Percentiles rank a stretch among this genome's conserved stretches.
Conservation (phyloP, 2,329 filamentous ascomycete species). For the Lachnellula arida region DNA sequence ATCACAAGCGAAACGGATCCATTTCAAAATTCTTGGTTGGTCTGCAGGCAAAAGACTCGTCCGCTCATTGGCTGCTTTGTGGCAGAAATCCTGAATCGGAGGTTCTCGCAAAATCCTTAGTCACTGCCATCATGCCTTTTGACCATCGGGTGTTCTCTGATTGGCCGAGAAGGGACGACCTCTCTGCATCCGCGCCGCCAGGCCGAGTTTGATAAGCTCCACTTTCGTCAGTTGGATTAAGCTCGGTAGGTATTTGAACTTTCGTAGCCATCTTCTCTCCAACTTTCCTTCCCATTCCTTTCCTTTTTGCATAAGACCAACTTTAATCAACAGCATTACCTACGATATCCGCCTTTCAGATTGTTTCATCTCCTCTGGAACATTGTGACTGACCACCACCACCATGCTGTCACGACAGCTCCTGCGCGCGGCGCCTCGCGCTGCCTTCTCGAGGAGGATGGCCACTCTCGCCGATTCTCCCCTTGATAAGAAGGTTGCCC, state of each 20-base stretch:
- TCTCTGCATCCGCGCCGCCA: not conserved
- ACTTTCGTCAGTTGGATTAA: not conserved
- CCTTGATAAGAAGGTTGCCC: constrained; percentile 92
- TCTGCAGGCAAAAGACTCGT: constrained; percentile 5
- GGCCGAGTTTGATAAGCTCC: not conserved
- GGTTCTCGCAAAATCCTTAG: not conserved
- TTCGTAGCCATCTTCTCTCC: constrained; percentile 8
- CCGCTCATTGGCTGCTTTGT: not conserved
- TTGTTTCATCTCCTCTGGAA: no score
- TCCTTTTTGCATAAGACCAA: constrained; percentile 9
- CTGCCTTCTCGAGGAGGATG: constrained; percentile 58
- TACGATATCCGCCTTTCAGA: no score
- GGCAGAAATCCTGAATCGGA: not conserved
- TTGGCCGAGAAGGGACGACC: not conserved
- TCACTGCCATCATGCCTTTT: not conserved
- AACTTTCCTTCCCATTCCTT: constrained; percentile 11
- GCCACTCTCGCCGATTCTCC: constrained; percentile 82
- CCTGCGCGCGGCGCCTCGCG: constrained; percentile 58
- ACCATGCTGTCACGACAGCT: constrained; percentile 69
- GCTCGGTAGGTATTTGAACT: constrained; percentile 7
- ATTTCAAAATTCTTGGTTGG: not conserved
- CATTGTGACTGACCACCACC: constrained; percentile 19
- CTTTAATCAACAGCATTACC: not conserved
- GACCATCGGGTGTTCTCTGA: not conserved
- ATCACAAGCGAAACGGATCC: no score